These are phyloP conservation scores for Colletotrichum costaricense DNA, from an alignment of 2,329 filamentous ascomycete species.

Conservation along the genomic window DNA sequence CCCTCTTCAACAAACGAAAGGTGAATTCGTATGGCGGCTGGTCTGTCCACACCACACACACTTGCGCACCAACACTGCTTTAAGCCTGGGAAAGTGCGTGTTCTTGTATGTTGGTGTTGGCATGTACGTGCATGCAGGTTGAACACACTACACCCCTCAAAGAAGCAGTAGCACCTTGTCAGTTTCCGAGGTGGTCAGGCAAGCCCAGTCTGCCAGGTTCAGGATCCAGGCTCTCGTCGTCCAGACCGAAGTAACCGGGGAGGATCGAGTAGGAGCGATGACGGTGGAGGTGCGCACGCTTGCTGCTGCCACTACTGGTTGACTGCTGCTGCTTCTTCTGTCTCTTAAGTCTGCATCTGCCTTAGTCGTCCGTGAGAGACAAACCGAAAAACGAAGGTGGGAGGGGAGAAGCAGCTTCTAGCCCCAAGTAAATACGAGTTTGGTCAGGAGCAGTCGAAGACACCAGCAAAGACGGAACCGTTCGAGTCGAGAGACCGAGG, in stretches of 20 bases:
- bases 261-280: slow-evolving; percentile 9
- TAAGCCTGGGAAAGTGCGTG: slow-evolving; percentile 7
- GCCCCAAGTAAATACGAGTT: slow-evolving; percentile 26
- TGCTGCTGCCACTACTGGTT: not conserved
- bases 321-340: not conserved
- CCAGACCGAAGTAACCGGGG: not conserved
- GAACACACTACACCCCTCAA: slow-evolving; percentile 6
- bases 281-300: slow-evolving; percentile 26
- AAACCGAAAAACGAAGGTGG: too few relatives aligned
- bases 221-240: not conserved
- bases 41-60: not conserved
- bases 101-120: slow-evolving; percentile 16
- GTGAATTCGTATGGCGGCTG: not conserved
- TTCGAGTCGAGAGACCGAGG: slow-evolving; percentile 1
- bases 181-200: slow-evolving; percentile 2
- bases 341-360: not conserved
- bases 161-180: slow-evolving; percentile 24
- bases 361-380: not conserved
- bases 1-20: not conserved
- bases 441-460: slow-evolving; percentile 15
- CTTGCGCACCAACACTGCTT: not conserved
- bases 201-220: not conserved
- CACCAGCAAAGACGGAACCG: slow-evolving; percentile 12
- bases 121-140: slow-evolving; percentile 17
- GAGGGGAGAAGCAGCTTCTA: slow-evolving; percentile 7